These are phyloP conservation scores for Orychophragmus violaceus DNA, from an alignment of 345 rosid species.

Conservation along the genomic window DNA sequence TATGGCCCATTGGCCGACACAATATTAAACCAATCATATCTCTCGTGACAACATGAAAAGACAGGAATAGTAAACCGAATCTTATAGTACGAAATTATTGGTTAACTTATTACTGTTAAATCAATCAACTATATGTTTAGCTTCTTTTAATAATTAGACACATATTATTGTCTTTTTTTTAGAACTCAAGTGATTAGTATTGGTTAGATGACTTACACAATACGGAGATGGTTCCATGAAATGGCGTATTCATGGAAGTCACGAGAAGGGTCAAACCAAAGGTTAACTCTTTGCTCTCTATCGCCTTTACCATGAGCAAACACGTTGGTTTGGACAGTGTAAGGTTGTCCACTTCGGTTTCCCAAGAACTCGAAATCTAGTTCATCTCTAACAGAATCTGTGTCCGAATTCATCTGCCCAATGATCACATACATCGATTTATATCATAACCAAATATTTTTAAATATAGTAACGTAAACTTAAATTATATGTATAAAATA, in stretches of 20 bases:
- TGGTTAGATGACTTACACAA: constrained; percentile 49
- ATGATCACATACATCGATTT: neutral
- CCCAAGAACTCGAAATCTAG: constrained; percentile 33
- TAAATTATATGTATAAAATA: neutral
- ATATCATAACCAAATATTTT: neutral
- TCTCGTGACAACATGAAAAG: constrained; percentile 17
- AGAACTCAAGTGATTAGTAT: neutral
- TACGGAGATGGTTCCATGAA: constrained; percentile 63
- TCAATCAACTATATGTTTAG: neutral
- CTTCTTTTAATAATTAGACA: neutral
- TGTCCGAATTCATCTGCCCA: constrained; percentile 31
- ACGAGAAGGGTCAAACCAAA: constrained; percentile 87
- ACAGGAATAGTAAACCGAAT: constrained; percentile 6
- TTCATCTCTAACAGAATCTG: constrained; percentile 28
- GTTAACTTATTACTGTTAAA: constrained; percentile 1
- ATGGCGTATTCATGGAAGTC: constrained; percentile 66
- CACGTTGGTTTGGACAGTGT: constrained; percentile 31
- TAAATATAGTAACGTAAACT: neutral
- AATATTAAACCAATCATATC: constrained; percentile 25
- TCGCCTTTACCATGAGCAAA: constrained; percentile 32
- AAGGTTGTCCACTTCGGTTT: constrained; percentile 36
- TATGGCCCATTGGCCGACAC: constrained; percentile 18
- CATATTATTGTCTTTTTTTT: neutral
- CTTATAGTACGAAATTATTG: constrained; percentile 4
- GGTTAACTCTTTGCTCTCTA: constrained; percentile 48